Base-by-base conservation (phyloP, 2,329 filamentous ascomycete genomes). In the Tolypocladium pustulatum region DNA sequence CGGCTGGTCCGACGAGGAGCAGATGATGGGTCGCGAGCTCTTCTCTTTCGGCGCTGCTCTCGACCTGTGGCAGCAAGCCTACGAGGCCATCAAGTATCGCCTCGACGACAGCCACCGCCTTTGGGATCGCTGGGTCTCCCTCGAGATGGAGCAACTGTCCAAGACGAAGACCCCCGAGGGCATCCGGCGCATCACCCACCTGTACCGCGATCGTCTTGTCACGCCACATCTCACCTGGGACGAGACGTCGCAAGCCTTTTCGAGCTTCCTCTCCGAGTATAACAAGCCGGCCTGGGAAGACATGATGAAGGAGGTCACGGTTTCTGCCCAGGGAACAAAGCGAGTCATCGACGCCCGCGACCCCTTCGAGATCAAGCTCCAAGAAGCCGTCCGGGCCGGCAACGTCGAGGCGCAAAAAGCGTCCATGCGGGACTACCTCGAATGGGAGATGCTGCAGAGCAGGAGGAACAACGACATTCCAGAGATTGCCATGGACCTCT, bases 211-310 rank as follows among this genome's bases (percentile, higher is more conserved):
- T 65, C 84, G 90, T 49, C 78, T 95, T 7, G 76, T 81, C 61
- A 82, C 83, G n/a, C 89, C 90, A 1, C 90, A 94, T 67, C 76
- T 84, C 2, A 84, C 83, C 25, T 92, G 89, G 86, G 84, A 89
- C 56, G 81, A 87, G 40, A 93, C 90, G 0, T 86, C 87, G 49
- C 85, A 89, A 65, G 81, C 81, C 67, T 91, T 89, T 68, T 91
- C 89, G 57, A 84, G 81, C 37, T 90, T 93, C 65, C 75, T 91
- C 40, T 87, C 87, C 57, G 83, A 85, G 57, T 88, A 89, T 69
- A 86, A 88, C 67, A 82, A 84, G 56, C 68, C 76, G n/a, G 78
- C 79, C n/a, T 92, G 87, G 78, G 90, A 94, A 68, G 76, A 80
- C 34, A 84, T 84, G 49, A 92, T 94, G 86, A 81, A 85, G 64